A percentile compares a stretch with the other conserved stretches of the same genome.
Evolutionary conservation across 2,329 filamentous ascomycete species (phyloP).

Genomic region (Tolypocladium inflatum): DNA sequence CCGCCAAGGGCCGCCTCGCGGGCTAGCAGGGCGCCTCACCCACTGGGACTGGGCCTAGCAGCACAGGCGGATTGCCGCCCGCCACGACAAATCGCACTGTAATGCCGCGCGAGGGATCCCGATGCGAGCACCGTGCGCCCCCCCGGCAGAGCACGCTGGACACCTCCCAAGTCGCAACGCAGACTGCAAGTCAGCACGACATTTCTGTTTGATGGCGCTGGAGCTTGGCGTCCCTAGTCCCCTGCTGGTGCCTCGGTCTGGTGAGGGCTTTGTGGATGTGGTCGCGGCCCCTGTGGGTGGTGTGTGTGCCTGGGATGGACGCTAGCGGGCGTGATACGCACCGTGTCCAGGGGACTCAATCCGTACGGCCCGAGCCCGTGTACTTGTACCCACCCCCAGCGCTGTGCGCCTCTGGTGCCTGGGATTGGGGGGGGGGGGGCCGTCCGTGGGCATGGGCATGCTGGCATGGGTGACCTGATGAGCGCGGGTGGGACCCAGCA

Average conservation of each 20-base stretch:
- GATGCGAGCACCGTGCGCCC: background rate
- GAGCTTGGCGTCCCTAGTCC: background rate
- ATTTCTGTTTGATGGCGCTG: background rate
- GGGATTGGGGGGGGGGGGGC: background rate
- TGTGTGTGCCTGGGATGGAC: background rate
- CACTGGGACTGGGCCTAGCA: background rate
- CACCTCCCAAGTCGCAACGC: no score
- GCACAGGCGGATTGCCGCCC: background rate
- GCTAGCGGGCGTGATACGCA: slow-evolving; percentile 1
- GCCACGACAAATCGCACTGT: background rate
- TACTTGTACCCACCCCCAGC: background rate
- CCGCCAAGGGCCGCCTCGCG: background rate
- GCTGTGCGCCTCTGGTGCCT: background rate
- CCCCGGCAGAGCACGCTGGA: background rate
- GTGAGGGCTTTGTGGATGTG: background rate
- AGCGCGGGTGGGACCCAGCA: background rate
- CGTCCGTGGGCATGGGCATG: background rate
- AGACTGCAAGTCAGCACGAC: background rate
- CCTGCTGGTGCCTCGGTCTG: background rate
- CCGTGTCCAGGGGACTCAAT: background rate
- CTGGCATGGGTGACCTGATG: background rate
- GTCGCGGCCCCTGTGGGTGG: background rate
- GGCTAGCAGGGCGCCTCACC: background rate
- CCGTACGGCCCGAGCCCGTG: background rate
- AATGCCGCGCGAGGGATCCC: background rate